These are phyloP conservation scores for Solanum acaule DNA, from an alignment of 257 asterid species.

Conservation along the genomic window DNA sequence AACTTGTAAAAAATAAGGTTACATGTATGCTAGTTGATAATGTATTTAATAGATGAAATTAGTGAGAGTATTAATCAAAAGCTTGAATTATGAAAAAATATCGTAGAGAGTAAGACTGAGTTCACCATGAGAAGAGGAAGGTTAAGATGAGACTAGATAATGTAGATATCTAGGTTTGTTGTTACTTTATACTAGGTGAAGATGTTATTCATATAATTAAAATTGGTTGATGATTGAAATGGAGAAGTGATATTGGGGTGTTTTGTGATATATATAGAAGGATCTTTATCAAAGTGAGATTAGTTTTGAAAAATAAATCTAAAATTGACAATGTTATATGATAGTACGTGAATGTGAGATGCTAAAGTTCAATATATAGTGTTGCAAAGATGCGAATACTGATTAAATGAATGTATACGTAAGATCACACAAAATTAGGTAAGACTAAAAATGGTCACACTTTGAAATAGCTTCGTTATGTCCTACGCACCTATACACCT, in stretches of 20 bases:
- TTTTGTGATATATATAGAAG: neutral
- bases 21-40: neutral
- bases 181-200: neutral
- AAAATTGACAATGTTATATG: neutral
- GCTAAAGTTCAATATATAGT: neutral
- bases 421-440: neutral
- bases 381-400: neutral
- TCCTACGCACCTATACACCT: neutral
- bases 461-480: neutral
- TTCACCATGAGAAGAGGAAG: too few relatives aligned
- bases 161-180: neutral
- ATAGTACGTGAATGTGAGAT: too few relatives aligned
- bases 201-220: neutral
- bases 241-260: neutral
- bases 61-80: neutral
- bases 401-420: neutral
- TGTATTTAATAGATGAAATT: neutral
- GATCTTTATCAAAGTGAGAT: neutral
- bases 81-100: neutral
- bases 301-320: too few relatives aligned
- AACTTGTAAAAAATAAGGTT: neutral
- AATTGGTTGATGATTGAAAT: neutral
- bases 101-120: too few relatives aligned
- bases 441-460: neutral
- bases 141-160: neutral